Evolutionary conservation across 2,329 filamentous ascomycete species (phyloP).

Genomic region (Tetracladium maxilliforme): DNA sequence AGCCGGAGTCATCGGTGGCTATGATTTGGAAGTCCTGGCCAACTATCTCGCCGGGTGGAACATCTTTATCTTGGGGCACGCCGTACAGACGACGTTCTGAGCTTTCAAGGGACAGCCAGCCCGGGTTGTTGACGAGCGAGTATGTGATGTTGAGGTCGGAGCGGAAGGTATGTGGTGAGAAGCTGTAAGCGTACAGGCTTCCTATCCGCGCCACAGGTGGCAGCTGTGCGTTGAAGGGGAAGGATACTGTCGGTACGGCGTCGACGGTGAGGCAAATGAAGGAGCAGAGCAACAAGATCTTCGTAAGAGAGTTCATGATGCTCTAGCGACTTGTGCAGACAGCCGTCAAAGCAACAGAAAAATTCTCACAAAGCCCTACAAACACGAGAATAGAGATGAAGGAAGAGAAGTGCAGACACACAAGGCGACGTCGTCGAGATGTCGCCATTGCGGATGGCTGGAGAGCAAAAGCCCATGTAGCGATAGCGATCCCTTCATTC

Average conservation of each 20-base stretch:
- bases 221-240: slow-evolving; percentile 74
- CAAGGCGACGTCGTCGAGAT: no score
- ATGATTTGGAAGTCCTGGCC: slow-evolving; percentile 48
- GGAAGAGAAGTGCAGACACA: no score
- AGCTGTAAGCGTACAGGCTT: slow-evolving; percentile 53
- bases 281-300: background rate
- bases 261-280: slow-evolving; percentile 2
- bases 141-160: slow-evolving; percentile 49
- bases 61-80: slow-evolving; percentile 42
- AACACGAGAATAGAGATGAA: no score
- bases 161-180: slow-evolving; percentile 61
- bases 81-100: slow-evolving; percentile 52
- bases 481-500: no score
- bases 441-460: no score
- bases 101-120: slow-evolving; percentile 63
- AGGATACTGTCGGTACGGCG: slow-evolving; percentile 28
- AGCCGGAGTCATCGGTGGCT: slow-evolving; percentile 52
- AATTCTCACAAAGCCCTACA: no score
- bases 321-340: no score
- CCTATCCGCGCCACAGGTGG: slow-evolving; percentile 62
- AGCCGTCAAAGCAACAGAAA: no score
- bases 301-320: no score
- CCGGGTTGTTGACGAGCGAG: slow-evolving; percentile 46
- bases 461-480: no score
- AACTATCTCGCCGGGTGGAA: slow-evolving; percentile 34